Conservation (phyloP, 192 early-diverging fungal genomes). For the Fimicolochytrium jonesii region DNA sequence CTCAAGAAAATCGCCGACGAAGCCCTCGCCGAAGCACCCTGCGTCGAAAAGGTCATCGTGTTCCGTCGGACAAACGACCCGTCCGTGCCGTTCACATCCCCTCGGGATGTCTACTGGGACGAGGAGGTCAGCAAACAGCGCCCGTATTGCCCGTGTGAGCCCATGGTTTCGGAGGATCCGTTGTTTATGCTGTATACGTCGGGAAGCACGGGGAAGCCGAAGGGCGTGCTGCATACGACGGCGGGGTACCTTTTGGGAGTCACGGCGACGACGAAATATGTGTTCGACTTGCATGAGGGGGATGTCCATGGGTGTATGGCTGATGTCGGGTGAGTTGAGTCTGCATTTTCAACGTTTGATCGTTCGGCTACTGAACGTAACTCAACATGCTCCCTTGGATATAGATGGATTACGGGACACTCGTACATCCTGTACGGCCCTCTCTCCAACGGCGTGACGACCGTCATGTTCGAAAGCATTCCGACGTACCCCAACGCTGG, state of each 20-base stretch:
- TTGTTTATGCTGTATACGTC: constrained; percentile 90
- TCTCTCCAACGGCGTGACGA: constrained; percentile 79
- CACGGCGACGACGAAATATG: constrained; percentile 80
- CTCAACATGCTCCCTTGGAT: constrained; percentile 81
- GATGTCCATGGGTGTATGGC: constrained; percentile 94
- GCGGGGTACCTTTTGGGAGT: constrained; percentile 93
- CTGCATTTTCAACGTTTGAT: no score
- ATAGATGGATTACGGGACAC: constrained; percentile 64
- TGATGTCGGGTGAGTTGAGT: constrained; percentile 80
- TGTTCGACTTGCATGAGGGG: constrained; percentile 88
- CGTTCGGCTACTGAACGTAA: not conserved
- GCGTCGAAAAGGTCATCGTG: constrained; percentile 77
- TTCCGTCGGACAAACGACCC: constrained; percentile 83
- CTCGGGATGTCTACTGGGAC: constrained; percentile 93
- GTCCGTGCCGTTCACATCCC: constrained; percentile 64
- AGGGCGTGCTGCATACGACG: constrained; percentile 92
- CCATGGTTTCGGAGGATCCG: constrained; percentile 87
- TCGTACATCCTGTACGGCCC: constrained; percentile 94
- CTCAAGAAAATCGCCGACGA: constrained; percentile 94
- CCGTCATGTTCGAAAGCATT: constrained; percentile 89
- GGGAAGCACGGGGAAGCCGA: constrained; percentile 43
- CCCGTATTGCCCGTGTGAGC: constrained; percentile 81
- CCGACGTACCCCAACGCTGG: constrained; percentile 83
- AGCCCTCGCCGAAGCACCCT: constrained; percentile 72
- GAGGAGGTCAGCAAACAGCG: constrained; percentile 79